phyloP scores from a whole-genome alignment of 2,329 filamentous ascomycete species.

The Ophiostoma himal-ulmi region DNA sequence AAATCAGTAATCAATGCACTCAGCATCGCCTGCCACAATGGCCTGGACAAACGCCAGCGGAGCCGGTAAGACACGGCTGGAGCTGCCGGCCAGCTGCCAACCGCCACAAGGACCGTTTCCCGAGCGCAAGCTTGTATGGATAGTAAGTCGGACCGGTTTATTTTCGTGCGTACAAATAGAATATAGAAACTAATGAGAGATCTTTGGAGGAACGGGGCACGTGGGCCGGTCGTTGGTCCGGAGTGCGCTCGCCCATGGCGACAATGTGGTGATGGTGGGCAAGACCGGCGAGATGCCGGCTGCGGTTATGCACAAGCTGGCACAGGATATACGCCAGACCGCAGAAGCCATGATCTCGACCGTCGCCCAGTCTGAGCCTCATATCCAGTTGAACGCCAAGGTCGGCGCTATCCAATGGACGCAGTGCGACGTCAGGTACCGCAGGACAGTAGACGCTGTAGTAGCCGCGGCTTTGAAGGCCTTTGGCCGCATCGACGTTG shows the following conservation, averaged over 20 bases:
- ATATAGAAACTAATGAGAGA: conserved; percentile 40
- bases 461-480: conserved; percentile 63
- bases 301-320: conserved; percentile 63
- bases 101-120: conserved; percentile 68
- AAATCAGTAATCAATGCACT: too few relatives aligned
- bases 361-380: background rate
- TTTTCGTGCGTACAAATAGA: too few relatives aligned
- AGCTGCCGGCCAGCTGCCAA: conserved; percentile 76
- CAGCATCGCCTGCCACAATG: background rate
- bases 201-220: conserved; percentile 96
- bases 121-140: conserved; percentile 75
- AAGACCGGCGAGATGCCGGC: conserved; percentile 70
- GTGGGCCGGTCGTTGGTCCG: conserved; percentile 90
- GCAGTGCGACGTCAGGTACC: conserved; percentile 84
- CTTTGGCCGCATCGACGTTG: conserved; percentile 79
- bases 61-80: background rate
- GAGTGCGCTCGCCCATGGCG: conserved; percentile 69
- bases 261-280: conserved; percentile 81
- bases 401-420: background rate
- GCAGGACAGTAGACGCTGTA: conserved; percentile 67
- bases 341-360: conserved; percentile 38
- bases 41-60: background rate
- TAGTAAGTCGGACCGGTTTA: conserved; percentile 52
- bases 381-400: background rate
- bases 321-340: conserved; percentile 41